Evolutionary conservation across 1,139 yeast species (phyloP), one percentile per base, ranked within the genome.

Genomic region (Yamadazyma buinensis): DNA sequence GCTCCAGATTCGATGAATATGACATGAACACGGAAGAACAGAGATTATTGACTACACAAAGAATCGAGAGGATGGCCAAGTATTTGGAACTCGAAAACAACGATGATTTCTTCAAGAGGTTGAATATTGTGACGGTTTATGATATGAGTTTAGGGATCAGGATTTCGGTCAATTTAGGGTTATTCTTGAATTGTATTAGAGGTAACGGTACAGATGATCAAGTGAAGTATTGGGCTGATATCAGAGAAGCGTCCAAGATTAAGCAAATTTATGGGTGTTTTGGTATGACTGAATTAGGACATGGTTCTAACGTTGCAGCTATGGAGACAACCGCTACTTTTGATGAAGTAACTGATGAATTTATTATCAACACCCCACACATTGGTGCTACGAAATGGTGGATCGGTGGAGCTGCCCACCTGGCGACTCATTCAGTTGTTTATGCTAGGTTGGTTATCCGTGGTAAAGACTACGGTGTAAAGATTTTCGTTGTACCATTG

Each of bases 201-300:
- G 90, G 92, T 35, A 79, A 81, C 42, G 94, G 92, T 44, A 80
- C 92, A 35, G 38, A 46, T 20, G 64, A 58, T 24, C 74, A 67
- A 49, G 57, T 60, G 42, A 49, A 57, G 33, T 67, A 58, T 55
- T 67, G 74, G 74, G 55, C 64, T 38, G 49, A 57, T 44, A 48
- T 44, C 36, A 66, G 64, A 49, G 70, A 64, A 47, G 55, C 71
- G 28, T 58, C 54, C 7, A 51, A 52, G 35, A 41, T 67, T 28
- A 65, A 61, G 50, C 62, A 61, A 41, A 51, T 67, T 24, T 67
- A 64, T 46, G 74, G 75, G 35, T 68, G 74, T 54, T 68, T 68
- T 46, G 75, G 66, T 36, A 68, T 68, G 75, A 68, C 74, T 32
- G 75, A 68, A 49, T 57, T 68, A 53, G 75, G 72, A 26, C 75